Evolutionary conservation across 768 basidiomycete genomes (phyloP), one percentile per base, ranked within the genome.

Genomic region (Lyophyllum semitale): DNA sequence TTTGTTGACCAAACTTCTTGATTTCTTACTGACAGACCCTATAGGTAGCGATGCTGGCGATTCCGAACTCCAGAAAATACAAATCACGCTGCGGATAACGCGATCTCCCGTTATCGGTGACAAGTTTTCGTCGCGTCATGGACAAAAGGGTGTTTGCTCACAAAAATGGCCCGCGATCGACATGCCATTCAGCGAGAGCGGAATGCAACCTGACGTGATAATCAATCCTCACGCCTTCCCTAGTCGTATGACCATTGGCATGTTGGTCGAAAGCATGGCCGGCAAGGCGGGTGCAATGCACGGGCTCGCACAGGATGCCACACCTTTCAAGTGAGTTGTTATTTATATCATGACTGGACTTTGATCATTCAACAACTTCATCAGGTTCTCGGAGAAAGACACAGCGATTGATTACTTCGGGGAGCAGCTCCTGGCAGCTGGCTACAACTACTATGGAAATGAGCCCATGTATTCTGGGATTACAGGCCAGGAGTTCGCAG

Each of bases 391-490:
- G 9, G 97, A 99, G 70, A 84, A 93, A 65, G 95, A 99, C 68
- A 95, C 91, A n/a, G 97, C 97, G 0, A 85, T 97, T 49, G 90
- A 95, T 61, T 98, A 98, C 77, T 99, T 99, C 63, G 97, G 97
- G 37, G 84, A 97, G 61, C 97, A 99, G 68, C 85, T 99, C 18
- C 75, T 86, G 38, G 89, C 91, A 20, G 87, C 97, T 13, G 97
- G 97, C 8, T 99, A 98, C 79, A 98, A 98, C 72, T 99, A 98
- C 72, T 92, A 96, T 68, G 97, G 97, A 13, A 98, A 97, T 73
- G 97, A 99, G 71, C 95, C 97, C 5, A 99, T 99, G 97, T 99
- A 99, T 72, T 98, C 96, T 53, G 97, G 97, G 22, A 97, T 99
- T 69, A 98, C 97, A 7, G 97, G 97, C 15, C 84, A 98, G 72